A percentile compares a stretch with the other conserved stretches of the same genome.
Evolutionary conservation across 805 yeast species (phyloP).

Genomic region (Saturnispora sanitii): DNA sequence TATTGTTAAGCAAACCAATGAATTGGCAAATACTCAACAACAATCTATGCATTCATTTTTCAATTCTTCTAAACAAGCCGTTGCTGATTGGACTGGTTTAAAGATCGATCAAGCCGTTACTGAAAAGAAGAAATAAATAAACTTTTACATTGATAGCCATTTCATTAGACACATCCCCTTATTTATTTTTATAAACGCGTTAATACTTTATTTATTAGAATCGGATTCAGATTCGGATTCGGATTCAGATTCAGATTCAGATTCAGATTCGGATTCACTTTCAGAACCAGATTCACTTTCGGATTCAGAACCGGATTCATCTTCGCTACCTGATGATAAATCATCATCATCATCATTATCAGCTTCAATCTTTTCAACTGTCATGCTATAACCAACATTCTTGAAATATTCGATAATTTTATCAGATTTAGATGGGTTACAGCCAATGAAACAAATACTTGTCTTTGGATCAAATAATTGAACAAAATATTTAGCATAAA

Average conservation of each 20-base stretch:
- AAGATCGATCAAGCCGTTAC: constrained; percentile 55
- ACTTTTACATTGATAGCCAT: not conserved
- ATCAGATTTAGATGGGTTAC: constrained; percentile 57
- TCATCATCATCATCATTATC: constrained; percentile 22
- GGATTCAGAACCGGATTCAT: constrained; percentile 10
- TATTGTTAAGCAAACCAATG: constrained; percentile 35
- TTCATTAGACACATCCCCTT: not conserved
- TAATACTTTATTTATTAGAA: not conserved
- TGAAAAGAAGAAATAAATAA: constrained; percentile 29
- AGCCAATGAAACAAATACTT: constrained; percentile 58
- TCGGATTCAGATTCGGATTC: not conserved
- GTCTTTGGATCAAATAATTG: constrained; percentile 50
- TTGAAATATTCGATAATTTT: constrained; percentile 38
- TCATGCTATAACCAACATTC: constrained; percentile 47
- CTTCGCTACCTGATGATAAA: constrained; percentile 20
- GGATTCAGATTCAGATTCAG: not conserved
- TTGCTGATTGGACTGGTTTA: constrained; percentile 57
- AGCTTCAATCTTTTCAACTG: constrained; percentile 43
- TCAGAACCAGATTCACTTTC: constrained; percentile 6
- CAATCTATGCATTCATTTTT: constrained; percentile 25
- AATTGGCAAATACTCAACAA: constrained; percentile 32
- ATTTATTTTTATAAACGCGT: not conserved
- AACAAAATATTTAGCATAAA: constrained; percentile 48
- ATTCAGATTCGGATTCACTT: not conserved
- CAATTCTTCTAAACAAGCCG: constrained; percentile 30